A percentile compares a stretch with the other conserved stretches of the same genome.
These are phyloP conservation scores for Cryoendolithus antarcticus DNA, from an alignment of 2,329 filamentous ascomycete genomes.

Conservation along the genomic window DNA sequence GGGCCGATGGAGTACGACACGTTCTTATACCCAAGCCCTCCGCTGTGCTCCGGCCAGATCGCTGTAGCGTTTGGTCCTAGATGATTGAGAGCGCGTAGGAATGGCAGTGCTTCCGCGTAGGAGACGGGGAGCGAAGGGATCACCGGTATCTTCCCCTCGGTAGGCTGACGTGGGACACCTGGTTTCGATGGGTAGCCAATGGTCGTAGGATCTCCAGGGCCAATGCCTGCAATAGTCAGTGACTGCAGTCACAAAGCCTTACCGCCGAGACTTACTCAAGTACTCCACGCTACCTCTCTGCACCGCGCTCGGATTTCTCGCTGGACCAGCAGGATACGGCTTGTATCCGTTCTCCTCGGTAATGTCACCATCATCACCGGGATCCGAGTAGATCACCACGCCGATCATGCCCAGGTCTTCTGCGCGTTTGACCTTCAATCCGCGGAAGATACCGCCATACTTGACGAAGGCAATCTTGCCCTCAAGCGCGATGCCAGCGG, in stretches of 20 bases:
- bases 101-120: conserved; percentile 71
- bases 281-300: conserved; percentile 74
- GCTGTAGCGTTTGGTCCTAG: conserved; percentile 67
- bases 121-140: conserved; percentile 91
- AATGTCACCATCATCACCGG: conserved; percentile 72
- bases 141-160: conserved; percentile 57
- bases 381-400: conserved; percentile 74
- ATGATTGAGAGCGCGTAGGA: conserved; percentile 83
- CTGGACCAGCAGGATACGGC: conserved; percentile 73
- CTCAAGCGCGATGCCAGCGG: conserved; percentile 60
- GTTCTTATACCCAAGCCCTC: conserved; percentile 66
- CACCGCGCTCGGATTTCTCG: conserved; percentile 75
- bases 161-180: conserved; percentile 63
- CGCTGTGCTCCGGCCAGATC: conserved; percentile 54
- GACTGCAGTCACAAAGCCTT: neutral
- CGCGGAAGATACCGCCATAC: conserved; percentile 78
- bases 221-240: conserved; percentile 32
- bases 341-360: conserved; percentile 72
- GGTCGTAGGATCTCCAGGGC: conserved; percentile 70
- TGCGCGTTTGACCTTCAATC: conserved; percentile 83
- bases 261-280: conserved; percentile 25
- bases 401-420: conserved; percentile 84
- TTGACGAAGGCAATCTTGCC: conserved; percentile 81
- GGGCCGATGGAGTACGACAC: conserved; percentile 79
- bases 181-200: conserved; percentile 89